Evolutionary conservation across 257 asterid species (phyloP).

Genomic region (Nicotiana noctiflora): DNA sequence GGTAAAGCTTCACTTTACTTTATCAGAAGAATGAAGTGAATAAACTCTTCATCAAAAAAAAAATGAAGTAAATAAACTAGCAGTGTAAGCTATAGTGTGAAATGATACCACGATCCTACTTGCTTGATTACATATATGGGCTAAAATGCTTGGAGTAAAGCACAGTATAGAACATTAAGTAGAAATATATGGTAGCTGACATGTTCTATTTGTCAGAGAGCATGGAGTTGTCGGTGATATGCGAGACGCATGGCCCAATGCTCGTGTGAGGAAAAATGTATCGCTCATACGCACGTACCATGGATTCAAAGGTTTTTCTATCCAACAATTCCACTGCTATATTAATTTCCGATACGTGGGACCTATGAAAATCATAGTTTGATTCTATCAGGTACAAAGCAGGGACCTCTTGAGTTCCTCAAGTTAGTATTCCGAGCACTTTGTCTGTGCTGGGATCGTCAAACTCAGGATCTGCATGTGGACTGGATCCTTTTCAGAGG

Average conservation of each 20-base stretch:
- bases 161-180: background rate
- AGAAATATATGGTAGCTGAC: background rate
- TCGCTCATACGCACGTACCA: constrained; percentile 80
- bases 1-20: background rate
- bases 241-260: constrained; percentile 99
- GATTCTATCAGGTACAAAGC: constrained; percentile 60
- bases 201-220: constrained; percentile 45
- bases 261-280: constrained; percentile 84
- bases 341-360: background rate
- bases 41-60: no score
- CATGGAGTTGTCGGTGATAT: constrained; percentile 97
- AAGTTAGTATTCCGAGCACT: constrained; percentile 85
- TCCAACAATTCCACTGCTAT: background rate
- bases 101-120: background rate
- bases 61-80: background rate
- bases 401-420: constrained; percentile 77
- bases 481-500: constrained; percentile 99
- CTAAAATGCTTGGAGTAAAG: background rate
- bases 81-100: background rate
- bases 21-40: background rate
- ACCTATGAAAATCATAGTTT: background rate
- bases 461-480: constrained; percentile 87
- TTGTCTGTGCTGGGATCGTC: constrained; percentile 99
- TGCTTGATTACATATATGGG: background rate
- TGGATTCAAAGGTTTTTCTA: constrained; percentile 77